phyloP scores from a whole-genome alignment of 257 asterid species.

The Solanum acaule region DNA sequence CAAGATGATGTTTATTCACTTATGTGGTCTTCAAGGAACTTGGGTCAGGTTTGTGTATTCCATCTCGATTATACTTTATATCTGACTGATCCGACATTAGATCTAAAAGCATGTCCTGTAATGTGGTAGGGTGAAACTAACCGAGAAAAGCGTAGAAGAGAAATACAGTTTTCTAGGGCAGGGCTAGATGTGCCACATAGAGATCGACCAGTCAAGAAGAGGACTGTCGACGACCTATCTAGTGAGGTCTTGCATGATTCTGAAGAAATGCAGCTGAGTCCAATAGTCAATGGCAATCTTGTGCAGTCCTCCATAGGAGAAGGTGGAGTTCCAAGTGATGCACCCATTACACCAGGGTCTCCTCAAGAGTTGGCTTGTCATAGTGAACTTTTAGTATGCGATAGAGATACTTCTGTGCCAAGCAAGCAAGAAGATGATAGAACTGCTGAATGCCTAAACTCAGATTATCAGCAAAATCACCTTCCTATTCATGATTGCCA shows the following conservation, averaged over 20 bases:
- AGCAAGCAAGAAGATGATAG: slow-evolving; percentile 16
- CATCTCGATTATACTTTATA: not conserved
- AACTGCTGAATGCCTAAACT: slow-evolving; percentile 7
- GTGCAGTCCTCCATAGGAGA: slow-evolving; percentile 11
- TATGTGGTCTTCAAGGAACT: slow-evolving; percentile 78
- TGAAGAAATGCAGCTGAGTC: slow-evolving; percentile 8
- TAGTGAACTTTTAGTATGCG: slow-evolving; percentile 5
- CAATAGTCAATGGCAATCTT: not conserved
- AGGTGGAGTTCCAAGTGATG: slow-evolving; percentile 3
- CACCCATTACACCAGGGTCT: slow-evolving; percentile 1
- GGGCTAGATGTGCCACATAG: slow-evolving; percentile 49
- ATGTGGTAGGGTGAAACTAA: slow-evolving; percentile 63
- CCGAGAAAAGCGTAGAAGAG: slow-evolving; percentile 75
- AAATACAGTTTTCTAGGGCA: slow-evolving; percentile 56
- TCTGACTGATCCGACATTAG: not conserved
- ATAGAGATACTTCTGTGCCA: slow-evolving; percentile 13
- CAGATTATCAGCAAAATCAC: slow-evolving; percentile 14
- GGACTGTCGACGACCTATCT: slow-evolving; percentile 11
- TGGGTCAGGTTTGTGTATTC: slow-evolving; percentile 68
- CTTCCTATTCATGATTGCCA: slow-evolving; percentile 2
- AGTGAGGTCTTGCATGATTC: slow-evolving; percentile 14
- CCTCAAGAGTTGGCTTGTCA: slow-evolving; percentile 11
- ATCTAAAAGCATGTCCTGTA: not conserved
- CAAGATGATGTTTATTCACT: slow-evolving; percentile 64
- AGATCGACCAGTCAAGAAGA: slow-evolving; percentile 42